These are phyloP conservation scores for Lactarius tabidus DNA, from an alignment of 768 basidiomycete genomes.

Conservation along the genomic window DNA sequence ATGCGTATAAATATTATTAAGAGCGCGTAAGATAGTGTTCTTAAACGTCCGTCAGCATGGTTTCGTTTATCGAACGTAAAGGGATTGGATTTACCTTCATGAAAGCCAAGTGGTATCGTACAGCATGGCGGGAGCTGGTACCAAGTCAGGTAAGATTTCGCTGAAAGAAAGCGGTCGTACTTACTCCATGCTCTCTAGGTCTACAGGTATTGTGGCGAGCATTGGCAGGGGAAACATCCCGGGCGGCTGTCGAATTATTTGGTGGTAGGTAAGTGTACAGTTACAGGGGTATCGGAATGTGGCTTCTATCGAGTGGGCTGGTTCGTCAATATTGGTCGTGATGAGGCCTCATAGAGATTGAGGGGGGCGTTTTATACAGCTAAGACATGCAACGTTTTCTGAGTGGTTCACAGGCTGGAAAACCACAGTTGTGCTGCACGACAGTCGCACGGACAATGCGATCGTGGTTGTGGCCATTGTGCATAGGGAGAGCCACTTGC, in stretches of 20 bases:
- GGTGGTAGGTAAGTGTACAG: background rate
- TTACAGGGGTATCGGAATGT: slow-evolving; percentile 3
- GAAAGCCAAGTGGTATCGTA: slow-evolving; percentile 21
- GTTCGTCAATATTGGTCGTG: background rate
- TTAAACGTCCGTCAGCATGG: slow-evolving; percentile 2
- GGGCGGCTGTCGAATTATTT: background rate
- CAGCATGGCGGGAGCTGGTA: slow-evolving; percentile 14
- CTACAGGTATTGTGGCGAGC: slow-evolving; percentile 4
- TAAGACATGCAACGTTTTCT: background rate
- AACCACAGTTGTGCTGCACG: background rate
- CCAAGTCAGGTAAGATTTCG: background rate
- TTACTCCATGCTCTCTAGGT: slow-evolving; percentile 18
- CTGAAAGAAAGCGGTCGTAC: background rate
- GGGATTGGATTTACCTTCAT: slow-evolving; percentile 15
- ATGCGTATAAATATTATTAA: slow-evolving; percentile 19
- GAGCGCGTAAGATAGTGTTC: slow-evolving; percentile 23
- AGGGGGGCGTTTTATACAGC: slow-evolving; percentile 14
- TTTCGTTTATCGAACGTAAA: background rate
- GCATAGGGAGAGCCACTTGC: background rate
- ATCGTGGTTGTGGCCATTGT: slow-evolving; percentile 16
- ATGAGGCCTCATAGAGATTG: background rate
- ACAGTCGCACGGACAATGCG: slow-evolving; percentile 8
- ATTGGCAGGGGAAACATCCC: slow-evolving; percentile 21
- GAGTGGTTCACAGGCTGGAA: background rate
- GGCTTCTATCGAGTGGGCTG: background rate